phyloP scores from a whole-genome alignment of 2,329 filamentous ascomycete genomes.

The Fusarium pininemorale region DNA sequence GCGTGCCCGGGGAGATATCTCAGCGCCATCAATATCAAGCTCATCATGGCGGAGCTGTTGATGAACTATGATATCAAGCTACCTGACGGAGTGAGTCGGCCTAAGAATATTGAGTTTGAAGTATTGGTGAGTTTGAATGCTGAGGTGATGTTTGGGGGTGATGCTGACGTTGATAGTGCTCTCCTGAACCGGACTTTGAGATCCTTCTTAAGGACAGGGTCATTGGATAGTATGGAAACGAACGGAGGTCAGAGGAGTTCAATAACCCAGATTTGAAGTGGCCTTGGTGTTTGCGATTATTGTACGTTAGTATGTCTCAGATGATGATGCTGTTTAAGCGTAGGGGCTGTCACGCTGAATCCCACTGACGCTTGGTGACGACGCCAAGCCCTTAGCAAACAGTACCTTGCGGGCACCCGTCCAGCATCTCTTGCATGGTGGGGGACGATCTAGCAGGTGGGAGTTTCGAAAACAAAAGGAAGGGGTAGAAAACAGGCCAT shows the following conservation, averaged over 20 bases:
- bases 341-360: too few species aligned
- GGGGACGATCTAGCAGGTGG: accelerated
- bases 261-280: accelerated
- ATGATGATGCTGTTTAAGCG: too few species aligned
- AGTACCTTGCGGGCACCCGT: accelerated
- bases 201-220: not conserved
- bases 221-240: accelerated
- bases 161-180: not conserved
- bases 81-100: not conserved
- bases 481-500: not conserved
- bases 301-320: too few species aligned
- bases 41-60: constrained; percentile 28
- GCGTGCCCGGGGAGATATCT: constrained; percentile 32
- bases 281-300: accelerated
- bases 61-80: constrained; percentile 28
- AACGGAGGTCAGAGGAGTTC: accelerated
- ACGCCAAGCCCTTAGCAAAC: not conserved
- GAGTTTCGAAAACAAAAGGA: not conserved
- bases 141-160: accelerated
- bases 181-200: constrained; percentile 8
- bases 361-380: not conserved
- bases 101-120: constrained; percentile 15
- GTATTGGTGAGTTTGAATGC: not conserved
- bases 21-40: constrained; percentile 28
- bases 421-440: accelerated